Evolutionary conservation across 495 filamentous ascomycete genomes (phyloP).

Genomic region (Clohesyomyces aquaticus): DNA sequence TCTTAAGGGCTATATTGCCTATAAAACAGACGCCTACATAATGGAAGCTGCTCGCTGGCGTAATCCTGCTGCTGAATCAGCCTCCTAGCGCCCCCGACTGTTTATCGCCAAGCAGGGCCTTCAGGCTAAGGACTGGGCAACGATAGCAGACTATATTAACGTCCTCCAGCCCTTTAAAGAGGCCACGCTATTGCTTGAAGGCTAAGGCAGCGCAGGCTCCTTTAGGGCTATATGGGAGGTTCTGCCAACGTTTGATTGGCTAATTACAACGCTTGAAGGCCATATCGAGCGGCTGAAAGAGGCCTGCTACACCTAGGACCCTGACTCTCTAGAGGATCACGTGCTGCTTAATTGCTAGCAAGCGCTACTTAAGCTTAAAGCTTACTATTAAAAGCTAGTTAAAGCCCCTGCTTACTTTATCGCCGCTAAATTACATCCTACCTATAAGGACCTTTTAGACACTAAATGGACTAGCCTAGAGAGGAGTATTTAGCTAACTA

Average conservation of each 20-base stretch:
- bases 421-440: no score
- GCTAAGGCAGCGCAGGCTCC: neutral
- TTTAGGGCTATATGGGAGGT: neutral
- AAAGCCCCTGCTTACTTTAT: no score
- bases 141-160: neutral
- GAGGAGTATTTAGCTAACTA: no score
- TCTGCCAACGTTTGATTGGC: slow-evolving; percentile 1
- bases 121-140: neutral
- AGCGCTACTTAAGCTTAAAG: no score
- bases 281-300: neutral
- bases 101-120: neutral
- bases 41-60: neutral
- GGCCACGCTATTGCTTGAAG: neutral
- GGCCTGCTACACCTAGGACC: no score
- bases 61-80: no score
- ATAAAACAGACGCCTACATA: neutral
- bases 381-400: no score
- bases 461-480: no score
- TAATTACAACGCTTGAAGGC: neutral
- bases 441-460: no score
- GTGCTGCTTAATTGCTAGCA: no score
- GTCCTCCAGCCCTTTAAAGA: neutral
- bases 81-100: neutral
- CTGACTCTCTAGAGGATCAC: no score
- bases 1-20: neutral